Conservation (phyloP, 2,329 filamentous ascomycete genomes). For the Xylaria sp. region DNA sequence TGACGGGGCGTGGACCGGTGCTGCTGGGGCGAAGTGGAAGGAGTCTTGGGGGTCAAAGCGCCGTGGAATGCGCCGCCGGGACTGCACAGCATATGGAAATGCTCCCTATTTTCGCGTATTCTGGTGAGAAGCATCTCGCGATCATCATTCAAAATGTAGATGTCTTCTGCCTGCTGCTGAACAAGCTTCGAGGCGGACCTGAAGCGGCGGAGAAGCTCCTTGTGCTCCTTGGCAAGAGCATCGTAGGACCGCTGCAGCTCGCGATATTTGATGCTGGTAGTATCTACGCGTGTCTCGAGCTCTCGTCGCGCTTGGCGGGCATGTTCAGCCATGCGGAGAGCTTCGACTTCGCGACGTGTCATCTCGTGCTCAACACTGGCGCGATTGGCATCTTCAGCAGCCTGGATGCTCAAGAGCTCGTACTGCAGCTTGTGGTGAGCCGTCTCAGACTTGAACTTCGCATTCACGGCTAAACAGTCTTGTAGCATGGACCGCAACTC, state of each 20-base stretch:
- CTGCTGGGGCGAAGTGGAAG: slow-evolving; percentile 43
- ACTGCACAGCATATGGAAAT: slow-evolving; percentile 72
- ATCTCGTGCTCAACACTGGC: slow-evolving; percentile 89
- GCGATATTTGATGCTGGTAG: slow-evolving; percentile 48
- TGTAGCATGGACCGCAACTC: slow-evolving; percentile 55
- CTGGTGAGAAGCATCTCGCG: slow-evolving; percentile 72
- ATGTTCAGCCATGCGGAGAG: slow-evolving; percentile 69
- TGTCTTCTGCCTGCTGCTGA: slow-evolving; percentile 69
- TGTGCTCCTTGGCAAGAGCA: slow-evolving; percentile 60
- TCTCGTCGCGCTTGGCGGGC: slow-evolving; percentile 56
- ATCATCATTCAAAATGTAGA: slow-evolving; percentile 65
- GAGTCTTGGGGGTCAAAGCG: slow-evolving; percentile 53
- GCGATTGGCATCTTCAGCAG: slow-evolving; percentile 76
- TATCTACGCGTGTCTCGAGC: slow-evolving; percentile 47
- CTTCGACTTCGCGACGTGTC: slow-evolving; percentile 81
- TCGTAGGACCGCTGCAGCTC: slow-evolving; percentile 64
- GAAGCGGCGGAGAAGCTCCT: slow-evolving; percentile 57
- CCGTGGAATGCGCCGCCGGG: slow-evolving; percentile 64
- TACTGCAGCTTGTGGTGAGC: slow-evolving; percentile 90
- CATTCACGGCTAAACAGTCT: slow-evolving; percentile 50
- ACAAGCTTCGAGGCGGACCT: slow-evolving; percentile 73
- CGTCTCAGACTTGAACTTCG: slow-evolving; percentile 68
- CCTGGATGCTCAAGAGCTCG: slow-evolving; percentile 76
- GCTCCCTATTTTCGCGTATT: slow-evolving; percentile 84
- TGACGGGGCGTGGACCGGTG: slow-evolving; percentile 46